phyloP scores from a whole-genome alignment of 2,329 filamentous ascomycete species.

The Knufia petricola region DNA sequence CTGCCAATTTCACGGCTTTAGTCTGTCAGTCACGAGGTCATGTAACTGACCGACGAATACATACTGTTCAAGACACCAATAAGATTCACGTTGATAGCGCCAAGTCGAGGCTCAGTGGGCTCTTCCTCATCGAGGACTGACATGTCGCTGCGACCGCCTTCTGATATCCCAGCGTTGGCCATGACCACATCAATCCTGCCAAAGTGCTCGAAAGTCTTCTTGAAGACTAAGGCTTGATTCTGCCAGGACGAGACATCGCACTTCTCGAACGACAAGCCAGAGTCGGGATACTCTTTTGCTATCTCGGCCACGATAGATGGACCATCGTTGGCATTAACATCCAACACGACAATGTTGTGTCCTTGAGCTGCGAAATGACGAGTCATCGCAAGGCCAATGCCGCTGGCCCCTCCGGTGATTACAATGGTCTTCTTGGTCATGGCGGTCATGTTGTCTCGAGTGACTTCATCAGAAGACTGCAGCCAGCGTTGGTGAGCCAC shows the following conservation, averaged over 20 bases:
- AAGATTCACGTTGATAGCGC: constrained; percentile 30
- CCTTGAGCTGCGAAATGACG: constrained; percentile 25
- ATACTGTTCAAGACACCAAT: constrained; percentile 38
- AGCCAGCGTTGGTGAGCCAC: not conserved
- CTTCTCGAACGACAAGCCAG: constrained; percentile 24
- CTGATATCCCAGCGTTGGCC: constrained; percentile 42
- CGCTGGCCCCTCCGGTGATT: constrained; percentile 29
- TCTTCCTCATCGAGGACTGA: constrained; percentile 28
- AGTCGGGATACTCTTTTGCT: constrained; percentile 23
- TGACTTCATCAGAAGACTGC: not conserved
- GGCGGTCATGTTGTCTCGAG: not conserved
- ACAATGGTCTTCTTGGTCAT: not conserved
- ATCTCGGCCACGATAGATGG: constrained; percentile 20
- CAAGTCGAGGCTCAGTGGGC: constrained; percentile 31
- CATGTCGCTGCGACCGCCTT: not conserved
- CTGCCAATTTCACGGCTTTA: constrained; percentile 41
- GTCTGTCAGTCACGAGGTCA: not conserved
- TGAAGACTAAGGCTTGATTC: constrained; percentile 29
- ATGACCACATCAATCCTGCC: constrained; percentile 40
- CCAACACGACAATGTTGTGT: constrained; percentile 28
- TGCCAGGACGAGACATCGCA: constrained; percentile 31
- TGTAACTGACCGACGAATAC: constrained; percentile 14
- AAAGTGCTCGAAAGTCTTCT: constrained; percentile 25
- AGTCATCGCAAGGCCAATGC: constrained; percentile 30
- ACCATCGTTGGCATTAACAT: constrained; percentile 25